These are phyloP conservation scores for Leptographium lundbergii DNA, from an alignment of 2,329 filamentous ascomycete species.

Conservation along the genomic window DNA sequence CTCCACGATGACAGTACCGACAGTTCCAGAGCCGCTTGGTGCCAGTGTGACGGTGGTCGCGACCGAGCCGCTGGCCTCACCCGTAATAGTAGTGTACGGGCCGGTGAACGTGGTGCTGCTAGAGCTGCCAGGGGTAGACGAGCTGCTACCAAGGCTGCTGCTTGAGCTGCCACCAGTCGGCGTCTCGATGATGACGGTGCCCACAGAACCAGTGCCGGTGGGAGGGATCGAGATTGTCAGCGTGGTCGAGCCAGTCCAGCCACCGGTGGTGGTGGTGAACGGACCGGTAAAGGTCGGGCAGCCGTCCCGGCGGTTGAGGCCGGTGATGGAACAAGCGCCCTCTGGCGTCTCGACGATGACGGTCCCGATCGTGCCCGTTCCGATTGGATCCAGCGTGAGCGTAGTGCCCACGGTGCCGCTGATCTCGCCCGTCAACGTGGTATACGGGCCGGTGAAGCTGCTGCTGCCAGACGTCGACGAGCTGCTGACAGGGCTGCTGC, in stretches of 20 bases:
- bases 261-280: slow-evolving; percentile 7
- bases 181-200: slow-evolving; percentile 8
- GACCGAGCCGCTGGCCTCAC: neutral
- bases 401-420: neutral
- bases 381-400: neutral
- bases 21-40: neutral
- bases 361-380: neutral
- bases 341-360: slow-evolving; percentile 1
- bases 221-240: slow-evolving; percentile 6
- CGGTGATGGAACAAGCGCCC: too few species aligned
- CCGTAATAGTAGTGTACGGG: slow-evolving; percentile 1
- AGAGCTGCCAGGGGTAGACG: neutral
- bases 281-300: slow-evolving; percentile 3
- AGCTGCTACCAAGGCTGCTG: too few species aligned
- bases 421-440: neutral
- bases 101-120: neutral
- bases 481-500: neutral
- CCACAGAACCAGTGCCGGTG: slow-evolving; percentile 2
- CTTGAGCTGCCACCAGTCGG: neutral
- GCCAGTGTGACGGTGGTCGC: neutral
- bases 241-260: slow-evolving; percentile 4
- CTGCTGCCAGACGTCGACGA: too few species aligned
- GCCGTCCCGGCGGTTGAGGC: too few species aligned
- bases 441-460: neutral
- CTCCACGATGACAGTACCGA: slow-evolving; percentile 5